Evolutionary conservation across 2,329 filamentous ascomycete species (phyloP).

Genomic region (Triangularia setosa): DNA sequence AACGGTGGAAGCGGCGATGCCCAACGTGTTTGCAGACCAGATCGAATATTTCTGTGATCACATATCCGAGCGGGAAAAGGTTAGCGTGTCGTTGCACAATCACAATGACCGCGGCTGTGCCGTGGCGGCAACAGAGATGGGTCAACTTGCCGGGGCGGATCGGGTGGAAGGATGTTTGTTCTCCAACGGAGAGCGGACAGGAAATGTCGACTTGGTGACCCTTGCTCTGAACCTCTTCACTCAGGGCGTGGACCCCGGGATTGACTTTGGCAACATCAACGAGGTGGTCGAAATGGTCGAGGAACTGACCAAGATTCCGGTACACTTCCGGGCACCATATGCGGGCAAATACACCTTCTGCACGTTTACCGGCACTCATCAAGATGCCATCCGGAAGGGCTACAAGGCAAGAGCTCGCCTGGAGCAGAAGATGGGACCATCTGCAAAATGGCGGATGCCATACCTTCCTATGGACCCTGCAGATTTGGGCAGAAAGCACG

Average conservation of each 20-base stretch:
- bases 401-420: slow-evolving; percentile 63
- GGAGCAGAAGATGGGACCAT: slow-evolving; percentile 50
- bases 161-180: slow-evolving; percentile 92
- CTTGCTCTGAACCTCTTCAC: slow-evolving; percentile 92
- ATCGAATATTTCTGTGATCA: slow-evolving; percentile 92
- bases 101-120: slow-evolving; percentile 94
- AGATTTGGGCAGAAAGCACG: slow-evolving; percentile 95
- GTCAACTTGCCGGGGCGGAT: slow-evolving; percentile 94
- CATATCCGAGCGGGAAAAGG: slow-evolving; percentile 79
- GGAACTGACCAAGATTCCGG: slow-evolving; percentile 87
- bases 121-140: slow-evolving; percentile 83
- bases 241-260: slow-evolving; percentile 76
- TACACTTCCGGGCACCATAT: slow-evolving; percentile 86
- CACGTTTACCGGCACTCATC: slow-evolving; percentile 87
- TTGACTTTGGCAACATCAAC: slow-evolving; percentile 90
- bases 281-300: slow-evolving; percentile 85
- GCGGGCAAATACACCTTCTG: slow-evolving; percentile 87
- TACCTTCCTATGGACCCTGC: slow-evolving; percentile 90
- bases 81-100: slow-evolving; percentile 84
- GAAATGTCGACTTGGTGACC: slow-evolving; percentile 92
- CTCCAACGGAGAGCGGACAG: slow-evolving; percentile 91
- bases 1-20: slow-evolving; percentile 91
- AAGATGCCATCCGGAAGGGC: slow-evolving; percentile 94
- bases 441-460: slow-evolving; percentile 77
- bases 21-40: slow-evolving; percentile 93